Conservation (phyloP, 2,329 filamentous ascomycete genomes). For the Tolypocladium paradoxum region DNA sequence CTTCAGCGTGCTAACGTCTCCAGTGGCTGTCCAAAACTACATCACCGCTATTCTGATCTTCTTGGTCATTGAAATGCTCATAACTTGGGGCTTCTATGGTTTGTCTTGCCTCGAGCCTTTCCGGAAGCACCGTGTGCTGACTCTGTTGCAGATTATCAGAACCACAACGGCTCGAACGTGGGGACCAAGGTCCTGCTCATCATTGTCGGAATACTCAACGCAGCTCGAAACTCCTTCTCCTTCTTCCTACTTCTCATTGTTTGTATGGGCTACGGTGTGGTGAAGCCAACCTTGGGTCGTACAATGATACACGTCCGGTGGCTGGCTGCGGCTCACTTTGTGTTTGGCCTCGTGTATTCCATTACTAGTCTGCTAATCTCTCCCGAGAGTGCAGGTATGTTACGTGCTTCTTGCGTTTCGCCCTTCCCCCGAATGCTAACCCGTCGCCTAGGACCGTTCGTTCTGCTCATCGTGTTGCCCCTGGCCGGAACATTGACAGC, state of each 20-base stretch:
- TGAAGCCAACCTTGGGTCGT: slow-evolving; percentile 82
- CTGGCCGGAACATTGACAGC: slow-evolving; percentile 85
- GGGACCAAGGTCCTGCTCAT: slow-evolving; percentile 80
- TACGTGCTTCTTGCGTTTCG: neutral
- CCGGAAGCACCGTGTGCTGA: slow-evolving; percentile 19
- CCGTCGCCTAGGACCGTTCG: slow-evolving; percentile 55
- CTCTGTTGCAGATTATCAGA: slow-evolving; percentile 65
- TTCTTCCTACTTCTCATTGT: slow-evolving; percentile 97
- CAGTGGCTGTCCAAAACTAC: slow-evolving; percentile 94
- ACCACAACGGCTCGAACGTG: slow-evolving; percentile 74
- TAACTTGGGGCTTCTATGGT: slow-evolving; percentile 98
- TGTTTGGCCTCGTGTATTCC: slow-evolving; percentile 90
- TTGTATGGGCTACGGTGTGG: slow-evolving; percentile 98
- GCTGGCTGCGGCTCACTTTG: slow-evolving; percentile 83
- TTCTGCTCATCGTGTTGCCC: slow-evolving; percentile 87
- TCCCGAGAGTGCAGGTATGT: slow-evolving; percentile 67
- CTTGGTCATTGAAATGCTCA: slow-evolving; percentile 88
- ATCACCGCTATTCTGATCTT: slow-evolving; percentile 96
- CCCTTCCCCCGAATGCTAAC: slow-evolving; percentile 9
- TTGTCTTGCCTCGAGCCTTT: slow-evolving; percentile 14
- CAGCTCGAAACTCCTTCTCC: slow-evolving; percentile 90
- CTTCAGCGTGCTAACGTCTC: slow-evolving; percentile 3
- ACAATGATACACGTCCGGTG: slow-evolving; percentile 92
- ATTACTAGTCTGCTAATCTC: slow-evolving; percentile 81
- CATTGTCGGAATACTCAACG: slow-evolving; percentile 85